A percentile compares a stretch with the other conserved stretches of the same genome.
Evolutionary conservation across 805 yeast genomes (phyloP).

Genomic region (Candida pseudoglaebosa): DNA sequence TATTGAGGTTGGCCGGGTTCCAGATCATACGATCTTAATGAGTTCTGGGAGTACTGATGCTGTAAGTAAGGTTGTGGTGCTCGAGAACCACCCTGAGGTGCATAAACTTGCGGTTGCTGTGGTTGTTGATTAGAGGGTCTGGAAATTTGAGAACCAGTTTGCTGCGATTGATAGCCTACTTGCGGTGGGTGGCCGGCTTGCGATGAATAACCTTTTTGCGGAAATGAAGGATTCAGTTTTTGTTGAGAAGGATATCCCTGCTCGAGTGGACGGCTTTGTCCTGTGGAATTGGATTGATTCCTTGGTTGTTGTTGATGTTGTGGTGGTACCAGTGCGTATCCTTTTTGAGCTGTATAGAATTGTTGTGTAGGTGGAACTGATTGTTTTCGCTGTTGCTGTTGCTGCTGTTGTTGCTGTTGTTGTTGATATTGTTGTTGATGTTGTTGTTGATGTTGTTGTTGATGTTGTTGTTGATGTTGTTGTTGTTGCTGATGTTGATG

Average conservation of each 20-base stretch:
- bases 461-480: constrained; percentile 14
- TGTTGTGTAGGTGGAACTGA: constrained; percentile 3
- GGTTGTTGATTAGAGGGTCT: constrained; percentile 4
- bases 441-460: constrained; percentile 12
- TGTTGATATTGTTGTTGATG: constrained; percentile 9
- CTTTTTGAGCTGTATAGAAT: constrained; percentile 3
- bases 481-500: constrained; percentile 11
- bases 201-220: constrained; percentile 7
- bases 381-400: constrained; percentile 7
- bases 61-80: constrained; percentile 13
- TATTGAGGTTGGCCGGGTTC: constrained; percentile 5
- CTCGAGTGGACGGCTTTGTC: constrained; percentile 10
- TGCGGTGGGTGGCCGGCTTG: constrained; percentile 6
- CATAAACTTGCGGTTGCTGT: constrained; percentile 8
- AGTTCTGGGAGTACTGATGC: constrained; percentile 8
- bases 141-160: too few relatives aligned
- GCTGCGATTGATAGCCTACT: constrained; percentile 7
- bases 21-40: constrained; percentile 8
- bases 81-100: constrained; percentile 5
- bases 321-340: constrained; percentile 5
- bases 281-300: neutral
- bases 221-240: constrained; percentile 8
- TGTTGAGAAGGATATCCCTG: constrained; percentile 18
- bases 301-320: constrained; percentile 14
- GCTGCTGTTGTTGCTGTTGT: constrained; percentile 12